Evolutionary conservation across 805 yeast species (phyloP), one percentile per base, ranked within the genome.

Genomic region (Zygoascus biomembranicola): DNA sequence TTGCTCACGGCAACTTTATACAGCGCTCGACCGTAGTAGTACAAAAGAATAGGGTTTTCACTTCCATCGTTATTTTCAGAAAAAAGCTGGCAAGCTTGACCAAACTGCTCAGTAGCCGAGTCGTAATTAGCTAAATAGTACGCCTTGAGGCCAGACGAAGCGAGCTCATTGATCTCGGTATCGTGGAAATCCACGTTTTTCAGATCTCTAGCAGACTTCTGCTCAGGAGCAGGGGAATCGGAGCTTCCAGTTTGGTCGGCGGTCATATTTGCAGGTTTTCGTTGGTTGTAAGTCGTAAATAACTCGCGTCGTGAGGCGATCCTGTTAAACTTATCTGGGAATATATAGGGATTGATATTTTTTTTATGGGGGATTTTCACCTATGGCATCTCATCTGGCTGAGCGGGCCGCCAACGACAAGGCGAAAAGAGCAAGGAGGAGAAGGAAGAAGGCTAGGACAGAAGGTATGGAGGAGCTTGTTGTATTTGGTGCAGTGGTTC

Each of bases 1-100:
- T 79, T 84, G 18, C 80, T 71, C 8, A 87, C 85, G 0, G 90
- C 97, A 41, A 80, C 78, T 57, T 83, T 85, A 69, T 84, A 90
- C 39, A 90, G 68, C 0, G 96, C 82, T 65, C 82, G 81, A 1
- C 96, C 97, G 59, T 90, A 90, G 43, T 85, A 67, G 59, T 77
- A 81, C 61, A 90, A 72, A 59, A 88, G 73, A 56, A 87, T 87
- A 5, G 94, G 85, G 56, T 79, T 78, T 58, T 89, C 95, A 46
- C 78, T 77, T n/a, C 79, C 81, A 13, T 76, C 73, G 20, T 75
- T 70, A 42, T 73, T 74, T 11, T 70, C 69, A 49, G 80, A 76
- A 59, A 70, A 75, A 44, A 66, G 57, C 54, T 78, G 84, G 65
- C 95, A 88, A 0, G 94, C 90, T 53, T 81, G 80, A 0, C 87